Evolutionary conservation across 179 eudicot genomes (phyloP).

Genomic region (Silene coronaria): DNA sequence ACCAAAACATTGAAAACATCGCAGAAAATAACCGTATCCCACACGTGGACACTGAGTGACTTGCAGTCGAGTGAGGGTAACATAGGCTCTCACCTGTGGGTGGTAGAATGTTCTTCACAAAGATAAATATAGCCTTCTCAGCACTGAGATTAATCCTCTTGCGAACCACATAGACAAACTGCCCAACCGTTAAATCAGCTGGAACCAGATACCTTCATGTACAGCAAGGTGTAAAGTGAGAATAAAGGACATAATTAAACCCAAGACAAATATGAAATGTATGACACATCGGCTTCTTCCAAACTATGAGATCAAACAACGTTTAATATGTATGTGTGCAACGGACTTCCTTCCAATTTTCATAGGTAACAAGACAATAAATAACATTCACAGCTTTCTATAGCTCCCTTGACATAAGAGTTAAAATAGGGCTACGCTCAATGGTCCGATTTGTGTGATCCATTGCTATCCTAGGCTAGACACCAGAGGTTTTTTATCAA

Average conservation of each 20-base stretch:
- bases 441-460: background rate
- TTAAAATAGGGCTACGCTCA: background rate
- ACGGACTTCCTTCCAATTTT: too few species aligned
- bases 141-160: conserved; percentile 43
- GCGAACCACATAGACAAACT: conserved; percentile 45
- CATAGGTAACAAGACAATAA: too few species aligned
- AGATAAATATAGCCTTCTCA: conserved; percentile 43
- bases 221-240: background rate
- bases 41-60: too few species aligned
- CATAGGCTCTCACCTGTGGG: conserved; percentile 33
- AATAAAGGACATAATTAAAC: background rate
- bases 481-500: background rate
- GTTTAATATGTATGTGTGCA: background rate
- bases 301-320: background rate
- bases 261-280: background rate
- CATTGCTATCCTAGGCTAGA: background rate
- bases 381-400: background rate
- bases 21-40: too few species aligned
- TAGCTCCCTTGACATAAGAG: background rate
- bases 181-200: conserved; percentile 44
- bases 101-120: conserved; percentile 42
- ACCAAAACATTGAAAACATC: too few species aligned
- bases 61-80: background rate
- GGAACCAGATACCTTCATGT: conserved; percentile 44
- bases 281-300: background rate